phyloP scores from a whole-genome alignment of 495 filamentous ascomycete genomes.

The Margaritispora aquatica region DNA sequence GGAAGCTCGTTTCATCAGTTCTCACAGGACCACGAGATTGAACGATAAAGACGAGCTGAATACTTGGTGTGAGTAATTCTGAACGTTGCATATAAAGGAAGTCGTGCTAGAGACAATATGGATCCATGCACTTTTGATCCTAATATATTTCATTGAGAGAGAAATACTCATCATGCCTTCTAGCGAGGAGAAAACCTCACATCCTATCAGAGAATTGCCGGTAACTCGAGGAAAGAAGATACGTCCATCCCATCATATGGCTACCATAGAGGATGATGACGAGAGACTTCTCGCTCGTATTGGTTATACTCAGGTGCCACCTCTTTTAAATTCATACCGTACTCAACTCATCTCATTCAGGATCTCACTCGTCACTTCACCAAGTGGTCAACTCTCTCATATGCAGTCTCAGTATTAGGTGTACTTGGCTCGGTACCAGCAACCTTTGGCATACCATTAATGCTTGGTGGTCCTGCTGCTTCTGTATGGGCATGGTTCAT shows the following conservation, averaged over 20 bases:
- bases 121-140: too few relatives aligned
- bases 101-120: too few relatives aligned
- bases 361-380: constrained; percentile 62
- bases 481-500: constrained; percentile 70
- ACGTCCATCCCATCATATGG: constrained; percentile 24
- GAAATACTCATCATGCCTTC: background rate
- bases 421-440: constrained; percentile 66
- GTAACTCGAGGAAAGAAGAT: background rate
- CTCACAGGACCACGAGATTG: too few relatives aligned
- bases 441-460: constrained; percentile 56
- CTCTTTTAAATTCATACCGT: background rate
- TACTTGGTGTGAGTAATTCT: too few relatives aligned
- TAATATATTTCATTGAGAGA: too few relatives aligned
- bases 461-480: constrained; percentile 62
- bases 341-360: constrained; percentile 24
- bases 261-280: constrained; percentile 56
- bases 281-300: constrained; percentile 60
- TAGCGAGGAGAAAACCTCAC: background rate
- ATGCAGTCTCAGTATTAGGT: constrained; percentile 67
- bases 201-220: background rate
- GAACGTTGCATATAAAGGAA: too few relatives aligned
- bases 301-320: constrained; percentile 59
- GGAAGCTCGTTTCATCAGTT: too few relatives aligned
- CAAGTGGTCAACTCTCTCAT: constrained; percentile 69
- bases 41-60: too few relatives aligned